Conservation (phyloP, 1,139 yeast species). For the Pichiaceae sp. region DNA sequence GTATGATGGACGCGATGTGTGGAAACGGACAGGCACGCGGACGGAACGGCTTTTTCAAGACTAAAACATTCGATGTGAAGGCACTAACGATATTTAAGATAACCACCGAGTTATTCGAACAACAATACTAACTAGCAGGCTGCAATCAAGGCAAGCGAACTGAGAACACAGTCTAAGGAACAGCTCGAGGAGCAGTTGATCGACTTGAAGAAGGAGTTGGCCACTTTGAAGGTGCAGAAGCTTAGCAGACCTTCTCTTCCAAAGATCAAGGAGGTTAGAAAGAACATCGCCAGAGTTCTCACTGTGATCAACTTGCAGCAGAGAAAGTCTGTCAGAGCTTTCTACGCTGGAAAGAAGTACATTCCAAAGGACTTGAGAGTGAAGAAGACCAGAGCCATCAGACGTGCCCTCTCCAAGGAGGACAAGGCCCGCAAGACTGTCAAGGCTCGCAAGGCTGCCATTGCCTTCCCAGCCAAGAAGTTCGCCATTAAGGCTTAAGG, state of each 20-base stretch:
- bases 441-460: conserved; percentile 85
- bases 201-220: conserved; percentile 95
- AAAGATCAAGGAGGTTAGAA: conserved; percentile 94
- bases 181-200: conserved; percentile 91
- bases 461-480: conserved; percentile 98
- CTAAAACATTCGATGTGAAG: too few relatives aligned
- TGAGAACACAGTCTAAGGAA: conserved; percentile 95
- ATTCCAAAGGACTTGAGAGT: conserved; percentile 98
- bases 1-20: too few relatives aligned
- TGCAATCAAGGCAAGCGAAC: conserved; percentile 91
- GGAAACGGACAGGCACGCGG: too few relatives aligned
- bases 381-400: conserved; percentile 99
- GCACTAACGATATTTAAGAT: too few relatives aligned
- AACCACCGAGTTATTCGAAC: too few relatives aligned
- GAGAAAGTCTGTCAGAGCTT: conserved; percentile 91
- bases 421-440: conserved; percentile 79
- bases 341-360: conserved; percentile 95
- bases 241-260: conserved; percentile 86
- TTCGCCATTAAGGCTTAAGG: conserved; percentile 96
- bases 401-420: conserved; percentile 89
- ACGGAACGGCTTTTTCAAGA: too few relatives aligned
- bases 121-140: conserved; percentile 40
- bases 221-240: conserved; percentile 94
- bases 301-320: conserved; percentile 95
- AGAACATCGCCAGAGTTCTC: conserved; percentile 96